Evolutionary conservation across 257 asterid genomes (phyloP), one percentile per base, ranked within the genome.

Genomic region (Craterostigma plantagineum): DNA sequence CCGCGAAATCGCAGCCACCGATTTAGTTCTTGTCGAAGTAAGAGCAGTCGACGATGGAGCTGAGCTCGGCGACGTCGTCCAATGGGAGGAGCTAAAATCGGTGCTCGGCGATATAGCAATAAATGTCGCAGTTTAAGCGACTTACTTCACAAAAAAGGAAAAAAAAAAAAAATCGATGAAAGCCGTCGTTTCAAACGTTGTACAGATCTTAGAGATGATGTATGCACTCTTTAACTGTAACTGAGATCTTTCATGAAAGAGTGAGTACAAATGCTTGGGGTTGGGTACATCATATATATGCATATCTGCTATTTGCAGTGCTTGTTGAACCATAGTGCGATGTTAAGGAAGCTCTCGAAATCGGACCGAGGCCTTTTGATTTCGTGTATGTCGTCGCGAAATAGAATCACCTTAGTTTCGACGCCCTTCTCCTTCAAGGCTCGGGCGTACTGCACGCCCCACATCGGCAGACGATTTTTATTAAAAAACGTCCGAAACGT

Each of bases 311-410:
- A 70, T 54, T 55, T 68, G 76, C 93, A 83, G 39, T 76, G 52
- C 67, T 83, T 82, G 60, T 65, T 76, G 75, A 87, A 83, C 98
- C 95, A 83, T 37, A 74, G 61, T 27, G 91, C 98, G 14, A 79
- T 70, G 15, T 79, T 71, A 16, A 87, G 79, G 62, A 63, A 87
- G 87, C 95, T 76, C 52, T 83, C 98, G 2, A 76, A 79, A 53
- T 87, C 95, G 4, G 95, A 76, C 50, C 65, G 92, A 0, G 93
- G 98, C 49, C n/a, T n/a, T n/a, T 90, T 93, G 49, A 83, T 72
- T 54, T 65, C 65, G 51, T 83, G 95, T 2, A 46, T 49, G 51
- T 90, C 99, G 18, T 68, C 64, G n/a, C 94, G 95, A 62, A 83
- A 90, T 52, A 79, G 48, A 11, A 90, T 62, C 58, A 83, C 68